phyloP scores from a whole-genome alignment of 805 yeast species.

The Grigorovia humatica region DNA sequence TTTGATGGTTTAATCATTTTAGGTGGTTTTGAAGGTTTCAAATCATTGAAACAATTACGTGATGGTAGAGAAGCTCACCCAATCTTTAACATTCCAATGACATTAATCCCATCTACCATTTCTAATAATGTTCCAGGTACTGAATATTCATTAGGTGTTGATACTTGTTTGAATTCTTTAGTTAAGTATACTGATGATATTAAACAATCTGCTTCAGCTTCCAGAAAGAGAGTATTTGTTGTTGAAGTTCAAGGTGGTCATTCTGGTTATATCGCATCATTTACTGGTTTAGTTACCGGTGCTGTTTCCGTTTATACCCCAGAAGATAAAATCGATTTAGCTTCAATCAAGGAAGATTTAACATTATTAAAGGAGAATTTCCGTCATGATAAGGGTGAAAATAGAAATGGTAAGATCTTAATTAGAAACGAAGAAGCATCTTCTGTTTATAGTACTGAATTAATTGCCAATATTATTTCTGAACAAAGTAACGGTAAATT shows the following conservation, averaged over 20 bases:
- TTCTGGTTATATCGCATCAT: constrained; percentile 87
- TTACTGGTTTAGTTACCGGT: constrained; percentile 76
- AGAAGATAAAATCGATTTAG: constrained; percentile 63
- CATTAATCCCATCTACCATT: constrained; percentile 87
- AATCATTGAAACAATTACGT: constrained; percentile 70
- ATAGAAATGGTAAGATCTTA: constrained; percentile 75
- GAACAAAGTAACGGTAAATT: constrained; percentile 68
- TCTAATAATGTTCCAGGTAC: constrained; percentile 99
- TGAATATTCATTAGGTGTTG: constrained; percentile 89
- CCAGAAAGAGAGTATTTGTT: constrained; percentile 88
- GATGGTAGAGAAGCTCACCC: constrained; percentile 73
- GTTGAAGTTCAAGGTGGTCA: constrained; percentile 98
- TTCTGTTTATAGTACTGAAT: constrained; percentile 66
- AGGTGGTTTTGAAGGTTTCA: constrained; percentile 97
- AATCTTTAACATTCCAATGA: constrained; percentile 88
- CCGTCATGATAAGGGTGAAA: constrained; percentile 63
- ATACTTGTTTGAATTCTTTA: constrained; percentile 87
- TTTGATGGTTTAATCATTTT: constrained; percentile 84
- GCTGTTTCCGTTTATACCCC: constrained; percentile 89
- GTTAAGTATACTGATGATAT: constrained; percentile 91
- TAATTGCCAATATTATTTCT: constrained; percentile 73
- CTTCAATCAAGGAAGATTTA: constrained; percentile 67
- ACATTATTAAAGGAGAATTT: constrained; percentile 57
- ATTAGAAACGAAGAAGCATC: constrained; percentile 81
- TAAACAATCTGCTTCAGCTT: constrained; percentile 89